Conservation (phyloP, 2,329 filamentous ascomycete genomes). For the Pseudogymnoascus sp. region DNA sequence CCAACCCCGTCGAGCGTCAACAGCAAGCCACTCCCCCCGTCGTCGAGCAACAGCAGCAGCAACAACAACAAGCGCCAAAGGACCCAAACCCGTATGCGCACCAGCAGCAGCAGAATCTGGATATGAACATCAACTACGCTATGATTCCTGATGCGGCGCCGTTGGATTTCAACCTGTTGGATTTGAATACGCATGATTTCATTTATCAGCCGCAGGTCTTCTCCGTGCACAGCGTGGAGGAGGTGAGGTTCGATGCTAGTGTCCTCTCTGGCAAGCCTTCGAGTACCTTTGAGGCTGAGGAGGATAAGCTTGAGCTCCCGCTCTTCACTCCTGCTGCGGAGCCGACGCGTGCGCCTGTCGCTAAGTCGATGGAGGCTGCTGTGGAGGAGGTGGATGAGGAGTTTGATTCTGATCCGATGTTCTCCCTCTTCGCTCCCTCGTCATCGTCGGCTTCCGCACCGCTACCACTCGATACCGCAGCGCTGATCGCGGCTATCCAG, state of each 20-base stretch:
- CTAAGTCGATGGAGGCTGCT: conserved; percentile 23
- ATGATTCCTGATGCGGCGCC: conserved; percentile 74
- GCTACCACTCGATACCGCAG: conserved; percentile 37
- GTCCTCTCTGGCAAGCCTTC: conserved; percentile 64
- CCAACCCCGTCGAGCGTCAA: conserved; percentile 34
- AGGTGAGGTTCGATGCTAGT: conserved; percentile 47
- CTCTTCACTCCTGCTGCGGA: conserved; percentile 36
- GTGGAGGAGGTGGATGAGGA: conserved; percentile 40
- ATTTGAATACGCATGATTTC: conserved; percentile 48
- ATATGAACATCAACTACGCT: conserved; percentile 66
- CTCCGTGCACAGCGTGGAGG: conserved; percentile 59
- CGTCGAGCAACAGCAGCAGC: conserved; percentile 29
- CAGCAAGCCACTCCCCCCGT: conserved; percentile 31
- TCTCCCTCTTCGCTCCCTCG: conserved; percentile 47
- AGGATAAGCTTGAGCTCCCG: conserved; percentile 42
- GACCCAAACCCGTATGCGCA: conserved; percentile 55
- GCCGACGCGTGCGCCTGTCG: not conserved
- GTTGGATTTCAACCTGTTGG: conserved; percentile 67
- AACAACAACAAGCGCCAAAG: conserved; percentile 40
- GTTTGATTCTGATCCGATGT: conserved; percentile 55
- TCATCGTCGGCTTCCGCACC: conserved; percentile 23
- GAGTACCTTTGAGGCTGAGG: conserved; percentile 38
- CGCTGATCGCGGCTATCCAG: conserved; percentile 46
- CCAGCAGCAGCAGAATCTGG: conserved; percentile 45
- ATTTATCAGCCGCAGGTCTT: conserved; percentile 65